phyloP scores from a whole-genome alignment of 305 asterid genomes.

The Solanum hybrid region DNA sequence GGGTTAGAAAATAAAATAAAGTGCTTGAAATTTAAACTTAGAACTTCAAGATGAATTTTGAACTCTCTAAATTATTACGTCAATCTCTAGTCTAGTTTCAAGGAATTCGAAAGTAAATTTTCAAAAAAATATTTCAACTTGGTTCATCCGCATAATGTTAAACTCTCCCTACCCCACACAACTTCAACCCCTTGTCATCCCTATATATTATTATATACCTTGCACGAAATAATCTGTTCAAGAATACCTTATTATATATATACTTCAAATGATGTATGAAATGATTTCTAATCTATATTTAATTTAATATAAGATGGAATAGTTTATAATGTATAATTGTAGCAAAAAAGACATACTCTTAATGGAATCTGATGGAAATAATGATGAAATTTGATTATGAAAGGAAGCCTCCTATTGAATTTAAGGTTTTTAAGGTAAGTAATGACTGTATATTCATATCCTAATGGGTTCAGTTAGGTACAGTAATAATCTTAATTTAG shows the following conservation, averaged over 20 bases:
- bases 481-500: neutral
- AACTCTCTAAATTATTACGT: too few species aligned
- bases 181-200: neutral
- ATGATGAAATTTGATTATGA: neutral
- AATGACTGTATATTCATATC: neutral
- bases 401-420: neutral
- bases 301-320: neutral
- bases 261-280: neutral
- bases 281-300: neutral
- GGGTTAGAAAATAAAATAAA: neutral
- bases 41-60: neutral
- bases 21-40: neutral
- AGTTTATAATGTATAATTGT: neutral
- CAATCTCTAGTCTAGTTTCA: too few species aligned
- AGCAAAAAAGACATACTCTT: neutral
- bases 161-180: neutral
- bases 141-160: neutral
- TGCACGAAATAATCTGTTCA: neutral
- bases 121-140: neutral
- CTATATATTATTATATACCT: neutral
- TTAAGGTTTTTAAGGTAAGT: neutral
- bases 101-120: too few species aligned
- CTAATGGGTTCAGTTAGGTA: neutral
- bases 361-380: neutral
- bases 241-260: neutral